Evolutionary conservation across 306 rosid species (phyloP), one percentile per base, ranked within the genome.

Genomic region (Gillenia trifoliata): DNA sequence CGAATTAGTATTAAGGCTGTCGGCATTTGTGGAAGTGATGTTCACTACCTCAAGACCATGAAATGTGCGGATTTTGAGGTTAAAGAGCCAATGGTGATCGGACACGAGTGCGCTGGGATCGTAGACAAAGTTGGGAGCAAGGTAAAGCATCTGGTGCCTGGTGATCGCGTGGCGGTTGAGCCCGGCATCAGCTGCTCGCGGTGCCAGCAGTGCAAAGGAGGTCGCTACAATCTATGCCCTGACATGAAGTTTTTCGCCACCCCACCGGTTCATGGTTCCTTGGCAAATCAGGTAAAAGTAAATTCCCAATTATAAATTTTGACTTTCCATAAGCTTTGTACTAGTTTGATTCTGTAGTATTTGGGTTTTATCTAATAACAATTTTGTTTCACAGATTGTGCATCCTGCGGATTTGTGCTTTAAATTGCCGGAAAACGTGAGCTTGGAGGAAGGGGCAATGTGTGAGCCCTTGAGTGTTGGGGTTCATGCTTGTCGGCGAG

Each of bases 361-460:
- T n/a, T n/a, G n/a, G n/a, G n/a, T n/a, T n/a, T n/a, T n/a, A n/a
- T n/a, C n/a, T n/a, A n/a, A n/a, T n/a, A n/a, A n/a, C n/a, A n/a
- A n/a, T n/a, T n/a, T n/a, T n/a, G n/a, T n/a, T n/a, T n/a, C n/a
- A n/a, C n/a, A n/a, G 64, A 26, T 59, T 59, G 64, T 59, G 19
- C 64, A 59, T 7, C 64, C 64, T 6, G 64, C 33, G 16, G n/a
- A 59, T 2, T 12, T 59, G 10, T 59, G 64, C 31, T 59, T 59
- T 0, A 59, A 59, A 26, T 16, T 59, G 19, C 64, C 64, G 31
- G 31, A 59, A 16, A 59, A 59, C 3, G 64, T 59, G n/a, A 59
- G 64, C 33, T 59, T 59, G 11, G 64, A 59, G 31, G 64, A 59
- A 59, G 64, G 64, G 33, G 64, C 64, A 25, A 59, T 59, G 64